Conservation (phyloP, 2,329 filamentous ascomycete genomes). For the Hypomyces rosellus region DNA sequence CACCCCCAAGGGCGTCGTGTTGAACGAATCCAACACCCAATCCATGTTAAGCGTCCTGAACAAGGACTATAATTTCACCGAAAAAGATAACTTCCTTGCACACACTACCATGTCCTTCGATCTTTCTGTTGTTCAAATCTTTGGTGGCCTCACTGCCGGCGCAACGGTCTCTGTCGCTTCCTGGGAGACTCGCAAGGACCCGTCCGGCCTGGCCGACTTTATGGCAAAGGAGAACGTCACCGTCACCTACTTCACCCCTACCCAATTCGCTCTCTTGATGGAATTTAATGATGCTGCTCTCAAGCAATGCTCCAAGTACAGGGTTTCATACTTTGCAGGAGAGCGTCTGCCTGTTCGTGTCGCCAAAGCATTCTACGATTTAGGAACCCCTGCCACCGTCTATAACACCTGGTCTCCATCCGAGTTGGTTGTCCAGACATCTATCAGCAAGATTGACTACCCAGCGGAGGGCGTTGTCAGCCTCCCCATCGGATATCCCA, state of each 20-base stretch:
- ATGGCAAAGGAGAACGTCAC: conserved; percentile 17
- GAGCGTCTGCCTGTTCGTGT: conserved; percentile 19
- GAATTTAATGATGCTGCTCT: conserved; percentile 16
- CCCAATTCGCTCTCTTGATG: conserved; percentile 18
- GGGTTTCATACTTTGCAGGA: conserved; percentile 18
- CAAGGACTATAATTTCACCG: conserved; percentile 16
- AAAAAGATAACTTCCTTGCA: conserved; percentile 17
- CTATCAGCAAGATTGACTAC: conserved; percentile 15
- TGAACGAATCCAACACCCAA: conserved; percentile 20
- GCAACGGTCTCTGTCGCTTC: conserved; percentile 19
- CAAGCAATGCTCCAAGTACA: conserved; percentile 16
- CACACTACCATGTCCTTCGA: conserved; percentile 21
- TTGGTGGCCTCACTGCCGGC: conserved; percentile 16
- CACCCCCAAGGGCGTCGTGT: conserved; percentile 20
- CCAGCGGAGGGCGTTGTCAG: conserved; percentile 13
- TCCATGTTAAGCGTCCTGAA: conserved; percentile 19
- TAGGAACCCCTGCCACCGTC: conserved; percentile 16
- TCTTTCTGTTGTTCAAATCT: conserved; percentile 20
- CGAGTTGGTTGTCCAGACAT: conserved; percentile 19
- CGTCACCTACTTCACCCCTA: conserved; percentile 20
- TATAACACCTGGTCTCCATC: conserved; percentile 20
- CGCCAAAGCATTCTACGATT: conserved; percentile 18
- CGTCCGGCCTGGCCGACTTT: conserved; percentile 17
- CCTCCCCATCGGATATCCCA: conserved; percentile 19
- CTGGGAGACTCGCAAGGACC: conserved; percentile 19